These are phyloP conservation scores for Coemansia sp. DNA, from an alignment of 192 early-diverging fungal genomes.

Conservation along the genomic window DNA sequence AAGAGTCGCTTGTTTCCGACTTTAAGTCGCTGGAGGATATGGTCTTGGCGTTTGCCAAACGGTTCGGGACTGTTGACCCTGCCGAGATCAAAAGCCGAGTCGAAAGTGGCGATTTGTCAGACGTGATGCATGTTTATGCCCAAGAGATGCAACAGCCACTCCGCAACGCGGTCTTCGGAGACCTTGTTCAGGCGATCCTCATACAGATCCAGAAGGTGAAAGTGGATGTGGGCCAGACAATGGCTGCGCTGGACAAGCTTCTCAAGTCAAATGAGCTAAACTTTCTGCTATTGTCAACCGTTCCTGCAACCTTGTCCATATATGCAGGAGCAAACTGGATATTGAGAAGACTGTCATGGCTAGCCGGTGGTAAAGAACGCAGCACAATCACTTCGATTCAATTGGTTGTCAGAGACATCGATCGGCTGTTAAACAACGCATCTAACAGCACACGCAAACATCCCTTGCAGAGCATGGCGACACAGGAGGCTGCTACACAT, in stretches of 20 bases:
- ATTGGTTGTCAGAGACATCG: slow-evolving; percentile 59
- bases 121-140: slow-evolving; percentile 79
- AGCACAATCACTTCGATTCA: slow-evolving; percentile 55
- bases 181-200: slow-evolving; percentile 69
- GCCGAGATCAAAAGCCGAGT: slow-evolving; percentile 58
- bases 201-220: slow-evolving; percentile 94
- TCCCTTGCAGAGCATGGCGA: slow-evolving; percentile 4
- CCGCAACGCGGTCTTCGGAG: slow-evolving; percentile 58
- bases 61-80: slow-evolving; percentile 58
- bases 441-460: slow-evolving; percentile 4
- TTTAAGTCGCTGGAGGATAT: slow-evolving; percentile 86
- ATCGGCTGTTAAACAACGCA: slow-evolving; percentile 57
- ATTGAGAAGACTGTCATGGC: slow-evolving; percentile 35
- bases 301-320: slow-evolving; percentile 67
- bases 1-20: slow-evolving; percentile 75
- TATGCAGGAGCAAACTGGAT: slow-evolving; percentile 55
- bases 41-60: slow-evolving; percentile 79
- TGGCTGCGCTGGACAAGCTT: slow-evolving; percentile 90
- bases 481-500: slow-evolving; percentile 17
- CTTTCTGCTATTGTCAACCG: slow-evolving; percentile 83
- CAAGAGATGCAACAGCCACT: slow-evolving; percentile 63
- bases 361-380: slow-evolving; percentile 41
- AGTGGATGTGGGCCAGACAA: slow-evolving; percentile 88
- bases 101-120: slow-evolving; percentile 75
- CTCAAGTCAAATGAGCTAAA: slow-evolving; percentile 94